Evolutionary conservation across 495 filamentous ascomycete species (phyloP).

Genomic region (Hypoxylon perforatum): DNA sequence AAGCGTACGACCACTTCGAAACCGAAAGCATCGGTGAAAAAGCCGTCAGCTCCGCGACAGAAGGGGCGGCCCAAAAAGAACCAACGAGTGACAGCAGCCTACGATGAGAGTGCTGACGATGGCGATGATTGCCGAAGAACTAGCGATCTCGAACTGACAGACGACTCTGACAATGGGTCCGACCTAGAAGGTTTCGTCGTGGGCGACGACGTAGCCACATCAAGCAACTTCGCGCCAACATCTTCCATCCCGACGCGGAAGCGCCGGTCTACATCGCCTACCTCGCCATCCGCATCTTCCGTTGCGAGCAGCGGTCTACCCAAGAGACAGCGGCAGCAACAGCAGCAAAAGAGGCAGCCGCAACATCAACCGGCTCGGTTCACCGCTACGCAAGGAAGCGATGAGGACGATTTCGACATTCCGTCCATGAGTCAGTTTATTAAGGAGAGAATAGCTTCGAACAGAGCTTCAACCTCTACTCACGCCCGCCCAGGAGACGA

Average conservation of each 20-base stretch:
- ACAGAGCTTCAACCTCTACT: constrained; percentile 1
- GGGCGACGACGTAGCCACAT: constrained; percentile 53
- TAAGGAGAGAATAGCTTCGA: constrained; percentile 19
- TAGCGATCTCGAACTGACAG: constrained; percentile 56
- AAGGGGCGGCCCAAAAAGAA: constrained; percentile 28
- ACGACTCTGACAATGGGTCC: constrained; percentile 58
- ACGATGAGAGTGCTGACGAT: constrained; percentile 54
- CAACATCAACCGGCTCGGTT: constrained; percentile 51
- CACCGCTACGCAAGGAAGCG: constrained; percentile 45
- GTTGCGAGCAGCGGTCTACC: background rate
- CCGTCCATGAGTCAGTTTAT: constrained; percentile 51
- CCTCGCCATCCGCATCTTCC: constrained; percentile 38
- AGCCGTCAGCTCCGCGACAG: constrained; percentile 17
- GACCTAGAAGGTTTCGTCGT: constrained; percentile 60
- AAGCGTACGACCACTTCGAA: constrained; percentile 33
- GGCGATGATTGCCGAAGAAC: constrained; percentile 62
- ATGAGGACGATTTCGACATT: constrained; percentile 52
- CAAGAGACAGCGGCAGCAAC: background rate
- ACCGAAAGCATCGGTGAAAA: constrained; percentile 21
- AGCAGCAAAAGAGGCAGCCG: constrained; percentile 28
- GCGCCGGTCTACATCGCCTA: constrained; percentile 45
- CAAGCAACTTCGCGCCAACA: constrained; percentile 45
- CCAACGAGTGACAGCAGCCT: constrained; percentile 13
- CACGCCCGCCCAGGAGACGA: background rate
- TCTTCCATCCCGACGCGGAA: constrained; percentile 31